Evolutionary conservation across 495 filamentous ascomycete genomes (phyloP).

Genomic region (Sordaria brevicollis): DNA sequence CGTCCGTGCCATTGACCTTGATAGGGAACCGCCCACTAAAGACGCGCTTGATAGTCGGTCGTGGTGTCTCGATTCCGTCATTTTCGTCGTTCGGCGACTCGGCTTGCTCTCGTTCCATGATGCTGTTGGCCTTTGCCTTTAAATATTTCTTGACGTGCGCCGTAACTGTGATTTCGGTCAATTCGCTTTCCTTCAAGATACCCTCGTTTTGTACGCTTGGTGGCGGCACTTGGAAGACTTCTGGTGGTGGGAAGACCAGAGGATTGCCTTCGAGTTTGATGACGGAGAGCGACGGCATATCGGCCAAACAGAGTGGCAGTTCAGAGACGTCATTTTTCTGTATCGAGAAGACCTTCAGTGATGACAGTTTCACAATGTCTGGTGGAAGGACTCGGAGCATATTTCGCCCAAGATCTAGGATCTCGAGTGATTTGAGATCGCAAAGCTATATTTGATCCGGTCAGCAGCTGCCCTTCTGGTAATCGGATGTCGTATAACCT

Average conservation of each 20-base stretch:
- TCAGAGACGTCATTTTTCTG: conserved; percentile 78
- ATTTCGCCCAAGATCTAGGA: conserved; percentile 84
- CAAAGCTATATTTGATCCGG: conserved; percentile 41
- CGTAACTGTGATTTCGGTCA: conserved; percentile 57
- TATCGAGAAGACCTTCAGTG: conserved; percentile 66
- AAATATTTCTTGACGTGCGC: conserved; percentile 68
- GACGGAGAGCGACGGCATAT: conserved; percentile 80
- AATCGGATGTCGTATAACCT: conserved; percentile 20
- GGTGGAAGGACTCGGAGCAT: conserved; percentile 67
- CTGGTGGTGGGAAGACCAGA: conserved; percentile 55
- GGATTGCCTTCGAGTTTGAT: conserved; percentile 84
- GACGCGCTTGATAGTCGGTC: conserved; percentile 58
- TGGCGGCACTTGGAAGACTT: conserved; percentile 41
- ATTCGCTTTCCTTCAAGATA: conserved; percentile 35
- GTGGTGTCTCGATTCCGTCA: conserved; percentile 61
- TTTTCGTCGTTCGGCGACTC: conserved; percentile 59
- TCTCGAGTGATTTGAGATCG: conserved; percentile 75
- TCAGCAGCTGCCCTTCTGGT: conserved; percentile 6
- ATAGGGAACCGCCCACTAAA: conserved; percentile 76
- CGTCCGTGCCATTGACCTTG: conserved; percentile 54
- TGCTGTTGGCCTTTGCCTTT: conserved; percentile 42
- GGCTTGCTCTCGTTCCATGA: conserved; percentile 40
- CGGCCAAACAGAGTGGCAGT: conserved; percentile 70
- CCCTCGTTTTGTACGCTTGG: conserved; percentile 35
- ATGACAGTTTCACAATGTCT: conserved; percentile 66